Conservation (phyloP, 208 protist species). For the Eutreptiella sp. region DNA sequence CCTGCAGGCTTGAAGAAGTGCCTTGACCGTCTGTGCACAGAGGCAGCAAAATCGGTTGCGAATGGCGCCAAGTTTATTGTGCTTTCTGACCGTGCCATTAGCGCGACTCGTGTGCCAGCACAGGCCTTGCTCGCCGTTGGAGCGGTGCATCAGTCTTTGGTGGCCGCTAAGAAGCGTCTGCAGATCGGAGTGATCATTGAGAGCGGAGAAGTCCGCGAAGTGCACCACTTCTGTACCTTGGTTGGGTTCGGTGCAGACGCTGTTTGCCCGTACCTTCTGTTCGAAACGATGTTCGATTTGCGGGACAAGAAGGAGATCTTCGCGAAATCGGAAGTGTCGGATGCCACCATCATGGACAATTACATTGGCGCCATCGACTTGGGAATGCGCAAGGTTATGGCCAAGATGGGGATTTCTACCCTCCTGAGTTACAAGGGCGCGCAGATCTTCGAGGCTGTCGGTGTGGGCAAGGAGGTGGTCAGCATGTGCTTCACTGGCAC, state of each 20-base stretch:
- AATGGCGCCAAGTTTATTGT: constrained; percentile 48
- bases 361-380: constrained; percentile 43
- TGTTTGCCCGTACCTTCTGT: constrained; percentile 58
- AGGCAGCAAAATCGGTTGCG: constrained; percentile 40
- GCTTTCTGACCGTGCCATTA: constrained; percentile 45
- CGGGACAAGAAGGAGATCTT: no score
- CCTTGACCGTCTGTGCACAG: constrained; percentile 36
- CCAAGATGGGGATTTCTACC: constrained; percentile 68
- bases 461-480: constrained; percentile 50
- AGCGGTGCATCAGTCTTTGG: constrained; percentile 64
- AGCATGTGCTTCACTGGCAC: constrained; percentile 53
- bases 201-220: constrained; percentile 49
- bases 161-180: constrained; percentile 43
- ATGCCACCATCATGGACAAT: constrained; percentile 35
- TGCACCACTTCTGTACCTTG: constrained; percentile 55
- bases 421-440: constrained; percentile 67
- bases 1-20: constrained; percentile 25
- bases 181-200: constrained; percentile 51
- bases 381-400: constrained; percentile 68
- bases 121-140: constrained; percentile 47
- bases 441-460: constrained; percentile 76
- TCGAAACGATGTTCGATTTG: constrained; percentile 32
- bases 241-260: constrained; percentile 69
- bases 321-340: no score
- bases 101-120: constrained; percentile 21